Conservation (phyloP, 768 basidiomycete species). For the Heimioporus sp. region DNA sequence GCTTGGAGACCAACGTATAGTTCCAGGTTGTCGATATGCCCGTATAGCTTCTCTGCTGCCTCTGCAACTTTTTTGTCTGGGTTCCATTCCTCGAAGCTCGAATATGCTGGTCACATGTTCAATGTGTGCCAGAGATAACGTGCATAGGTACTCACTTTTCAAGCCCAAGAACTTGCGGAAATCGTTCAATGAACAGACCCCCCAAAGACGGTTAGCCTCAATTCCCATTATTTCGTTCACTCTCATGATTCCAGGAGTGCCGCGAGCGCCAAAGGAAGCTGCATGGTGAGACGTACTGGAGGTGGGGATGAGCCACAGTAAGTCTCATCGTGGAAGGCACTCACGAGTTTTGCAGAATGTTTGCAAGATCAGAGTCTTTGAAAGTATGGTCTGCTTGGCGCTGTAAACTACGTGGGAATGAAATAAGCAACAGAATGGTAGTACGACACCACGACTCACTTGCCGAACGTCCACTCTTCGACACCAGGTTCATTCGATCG, state of each 20-base stretch:
- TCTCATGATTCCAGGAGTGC: constrained; percentile 73
- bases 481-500: constrained; percentile 44
- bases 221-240: constrained; percentile 86
- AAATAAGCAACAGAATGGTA: constrained; percentile 1
- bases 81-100: constrained; percentile 81
- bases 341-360: constrained; percentile 64
- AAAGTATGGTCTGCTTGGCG: constrained; percentile 60
- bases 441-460: constrained; percentile 34
- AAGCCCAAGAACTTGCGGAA: constrained; percentile 81
- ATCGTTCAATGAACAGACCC: constrained; percentile 80
- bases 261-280: constrained; percentile 70
- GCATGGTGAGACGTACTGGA: constrained; percentile 69
- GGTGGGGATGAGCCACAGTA: neutral
- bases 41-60: constrained; percentile 76
- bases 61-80: constrained; percentile 62
- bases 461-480: constrained; percentile 65
- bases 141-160: constrained; percentile 48
- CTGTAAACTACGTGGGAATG: constrained; percentile 42
- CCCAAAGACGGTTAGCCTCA: constrained; percentile 72
- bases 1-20: constrained; percentile 81
- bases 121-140: neutral
- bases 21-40: constrained; percentile 72
- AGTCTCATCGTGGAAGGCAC: constrained; percentile 21
- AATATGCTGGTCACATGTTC: constrained; percentile 47
- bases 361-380: constrained; percentile 69